phyloP scores from a whole-genome alignment of 495 filamentous ascomycete genomes.

The Neurospora sp. region DNA sequence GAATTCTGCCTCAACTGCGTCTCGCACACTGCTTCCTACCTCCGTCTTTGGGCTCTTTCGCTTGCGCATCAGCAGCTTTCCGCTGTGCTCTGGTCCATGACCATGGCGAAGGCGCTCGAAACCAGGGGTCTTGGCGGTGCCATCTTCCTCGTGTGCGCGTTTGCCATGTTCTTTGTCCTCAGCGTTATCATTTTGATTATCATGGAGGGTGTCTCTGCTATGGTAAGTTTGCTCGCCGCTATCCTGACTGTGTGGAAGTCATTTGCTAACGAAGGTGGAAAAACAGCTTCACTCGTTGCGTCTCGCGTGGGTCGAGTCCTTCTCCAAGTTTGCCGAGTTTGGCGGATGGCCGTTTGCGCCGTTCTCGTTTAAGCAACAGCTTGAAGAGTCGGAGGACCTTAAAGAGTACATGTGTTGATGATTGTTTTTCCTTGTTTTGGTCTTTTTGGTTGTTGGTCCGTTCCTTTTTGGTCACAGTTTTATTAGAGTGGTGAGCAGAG shows the following conservation, averaged over 20 bases:
- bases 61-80: slow-evolving; percentile 97
- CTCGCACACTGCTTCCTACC: slow-evolving; percentile 96
- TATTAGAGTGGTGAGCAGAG: not conserved
- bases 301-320: slow-evolving; percentile 99
- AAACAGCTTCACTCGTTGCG: slow-evolving; percentile 71
- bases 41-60: slow-evolving; percentile 95
- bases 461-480: not conserved
- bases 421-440: not conserved
- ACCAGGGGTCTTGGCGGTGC: slow-evolving; percentile 57
- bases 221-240: slow-evolving; percentile 26
- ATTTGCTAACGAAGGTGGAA: not conserved
- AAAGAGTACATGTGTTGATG: slow-evolving; percentile 33
- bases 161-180: slow-evolving; percentile 80
- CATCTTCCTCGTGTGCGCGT: slow-evolving; percentile 66
- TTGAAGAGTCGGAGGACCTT: slow-evolving; percentile 70
- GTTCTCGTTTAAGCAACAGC: slow-evolving; percentile 77
- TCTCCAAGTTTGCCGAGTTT: slow-evolving; percentile 98
- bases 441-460: not conserved
- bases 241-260: not conserved
- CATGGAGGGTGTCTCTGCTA: slow-evolving; percentile 42
- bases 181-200: slow-evolving; percentile 64
- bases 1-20: slow-evolving; percentile 99
- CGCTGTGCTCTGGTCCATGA: slow-evolving; percentile 95
- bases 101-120: slow-evolving; percentile 63
- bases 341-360: slow-evolving; percentile 85